A percentile compares a stretch with the other conserved stretches of the same genome.
Conservation (phyloP, 352 stramenopile species). For the Pythium rishiriense region DNA sequence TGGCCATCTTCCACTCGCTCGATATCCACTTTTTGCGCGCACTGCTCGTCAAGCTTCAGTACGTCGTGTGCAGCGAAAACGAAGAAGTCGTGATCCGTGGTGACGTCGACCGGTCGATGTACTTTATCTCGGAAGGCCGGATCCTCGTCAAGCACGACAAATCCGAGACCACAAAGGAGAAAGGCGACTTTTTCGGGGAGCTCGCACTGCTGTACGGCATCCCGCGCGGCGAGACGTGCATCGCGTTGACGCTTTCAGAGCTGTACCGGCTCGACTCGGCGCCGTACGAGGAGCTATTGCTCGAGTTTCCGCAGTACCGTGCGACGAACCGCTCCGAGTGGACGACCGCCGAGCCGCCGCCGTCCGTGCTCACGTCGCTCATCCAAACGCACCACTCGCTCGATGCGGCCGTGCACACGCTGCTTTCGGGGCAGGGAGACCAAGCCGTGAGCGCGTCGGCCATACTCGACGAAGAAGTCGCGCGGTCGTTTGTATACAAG, state of each 20-base stretch:
- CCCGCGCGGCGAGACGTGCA: constrained; percentile 61
- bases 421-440: constrained; percentile 2
- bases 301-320: constrained; percentile 72
- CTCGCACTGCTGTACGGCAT: constrained; percentile 61
- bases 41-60: constrained; percentile 54
- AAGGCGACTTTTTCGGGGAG: constrained; percentile 65
- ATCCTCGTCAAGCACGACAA: constrained; percentile 58
- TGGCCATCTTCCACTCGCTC: constrained; percentile 48
- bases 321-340: constrained; percentile 50
- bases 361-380: constrained; percentile 25
- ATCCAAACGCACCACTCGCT: constrained; percentile 22
- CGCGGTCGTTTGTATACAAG: constrained; percentile 50
- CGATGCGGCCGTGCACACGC: constrained; percentile 7
- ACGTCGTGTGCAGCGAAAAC: constrained; percentile 61
- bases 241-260: constrained; percentile 51
- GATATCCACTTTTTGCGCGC: constrained; percentile 63
- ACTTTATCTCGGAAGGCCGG: constrained; percentile 68
- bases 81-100: constrained; percentile 71
- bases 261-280: constrained; percentile 68
- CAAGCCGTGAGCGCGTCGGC: constrained; percentile 1
- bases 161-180: constrained; percentile 48
- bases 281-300: constrained; percentile 58
- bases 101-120: constrained; percentile 80
- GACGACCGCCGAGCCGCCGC: constrained; percentile 35
- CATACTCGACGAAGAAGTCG: constrained; percentile 41